Base-by-base conservation (phyloP, 129 eudicot species). In the Heracleum sosnowskyi region DNA sequence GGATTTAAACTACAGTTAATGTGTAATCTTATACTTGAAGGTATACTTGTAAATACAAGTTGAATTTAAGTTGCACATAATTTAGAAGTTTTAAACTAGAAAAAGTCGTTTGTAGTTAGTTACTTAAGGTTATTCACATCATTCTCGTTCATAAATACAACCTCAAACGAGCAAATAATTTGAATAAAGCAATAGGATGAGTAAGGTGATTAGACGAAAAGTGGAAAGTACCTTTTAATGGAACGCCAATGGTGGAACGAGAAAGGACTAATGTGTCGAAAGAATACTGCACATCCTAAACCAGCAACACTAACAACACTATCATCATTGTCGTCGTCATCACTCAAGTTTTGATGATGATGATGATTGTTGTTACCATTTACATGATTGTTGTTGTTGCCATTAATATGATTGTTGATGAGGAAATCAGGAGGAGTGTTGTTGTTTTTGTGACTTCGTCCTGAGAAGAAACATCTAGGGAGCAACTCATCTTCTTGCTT, bases 401-500 rank as follows among this genome's bases (percentile, higher is more conserved):
- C 87, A 53, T 87, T 87, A 66, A 44, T 6, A 74, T 74, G 57
- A 69, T 75, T 75, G 60, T 75, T 77, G 69, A 57, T 18, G 42
- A 79, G 37, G 20, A 26, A 79, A 73, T 81, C 82, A 53, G 82
- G 75, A 45, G 69, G 57, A 40, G 28, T 47, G 34, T 78, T 77
- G 78, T 29, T 75, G 62, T 42, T 60, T 47, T 37, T 57, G 69
- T 77, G 78, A 34, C 85, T 86, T 66, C 97, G 79, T 33, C 97
- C 97, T 41, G 99, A 96, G 90, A 92, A 96, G 79, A 78, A 96
- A 77, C 96, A 87, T 47, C 93, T 91, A 63, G 99, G 97, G 39
- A 92, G 90, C 77, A 81, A 83, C 36, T 74, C 77, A 22, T 79
- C 82, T 16, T 81, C 86, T 73, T 84, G 84, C 76, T 87, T 44